Conservation (phyloP, 2,329 filamentous ascomycete genomes). For the Arthrobotrys conoides region DNA sequence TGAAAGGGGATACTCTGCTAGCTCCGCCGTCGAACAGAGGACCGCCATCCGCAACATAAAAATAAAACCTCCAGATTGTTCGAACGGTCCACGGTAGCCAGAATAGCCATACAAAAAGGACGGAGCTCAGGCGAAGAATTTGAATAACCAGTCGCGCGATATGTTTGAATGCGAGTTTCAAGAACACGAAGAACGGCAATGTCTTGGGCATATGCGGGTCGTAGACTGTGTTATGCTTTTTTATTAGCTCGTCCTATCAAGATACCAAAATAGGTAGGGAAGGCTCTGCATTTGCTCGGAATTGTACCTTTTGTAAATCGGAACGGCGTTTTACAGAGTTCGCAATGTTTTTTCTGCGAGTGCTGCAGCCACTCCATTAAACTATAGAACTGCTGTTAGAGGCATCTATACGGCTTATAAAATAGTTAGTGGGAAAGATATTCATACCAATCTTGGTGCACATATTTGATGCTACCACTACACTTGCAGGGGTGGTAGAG, state of each 20-base stretch:
- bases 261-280: neutral
- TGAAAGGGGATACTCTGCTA: constrained; percentile 21
- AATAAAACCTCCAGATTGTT: constrained; percentile 90
- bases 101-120: constrained; percentile 88
- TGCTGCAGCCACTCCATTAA: constrained; percentile 99
- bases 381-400: constrained; percentile 59
- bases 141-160: constrained; percentile 78
- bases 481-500: constrained; percentile 99
- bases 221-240: constrained; percentile 73
- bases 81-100: constrained; percentile 92
- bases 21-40: constrained; percentile 55
- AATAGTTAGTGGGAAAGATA: neutral
- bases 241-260: neutral
- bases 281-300: neutral
- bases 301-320: constrained; percentile 84
- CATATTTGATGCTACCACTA: constrained; percentile 97
- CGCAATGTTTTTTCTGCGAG: constrained; percentile 99
- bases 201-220: constrained; percentile 90
- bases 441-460: constrained; percentile 87
- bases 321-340: constrained; percentile 98
- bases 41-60: constrained; percentile 92
- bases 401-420: neutral
- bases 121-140: constrained; percentile 83
- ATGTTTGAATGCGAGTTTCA: constrained; percentile 83
- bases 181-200: constrained; percentile 84